Conservation (phyloP, 2,329 filamentous ascomycete genomes). For the Ophiostoma sp. region DNA sequence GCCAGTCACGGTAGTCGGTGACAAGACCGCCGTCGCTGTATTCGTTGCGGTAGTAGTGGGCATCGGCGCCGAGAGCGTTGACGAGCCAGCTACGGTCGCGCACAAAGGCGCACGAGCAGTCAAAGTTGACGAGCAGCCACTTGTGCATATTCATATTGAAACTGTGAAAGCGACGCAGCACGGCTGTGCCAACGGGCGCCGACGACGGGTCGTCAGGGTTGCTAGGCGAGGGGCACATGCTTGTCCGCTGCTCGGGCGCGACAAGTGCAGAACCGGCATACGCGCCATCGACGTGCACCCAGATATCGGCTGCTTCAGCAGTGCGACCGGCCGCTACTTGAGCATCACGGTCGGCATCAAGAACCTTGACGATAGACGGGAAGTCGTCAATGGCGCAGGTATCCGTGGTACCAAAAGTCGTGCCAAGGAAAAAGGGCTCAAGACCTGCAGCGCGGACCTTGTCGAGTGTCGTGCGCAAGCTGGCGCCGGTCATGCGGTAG, state of each 20-base stretch:
- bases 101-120: slow-evolving; percentile 75
- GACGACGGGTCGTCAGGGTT: slow-evolving; percentile 12
- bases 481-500: slow-evolving; percentile 63
- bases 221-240: slow-evolving; percentile 16
- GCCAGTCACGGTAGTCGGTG: slow-evolving; percentile 95
- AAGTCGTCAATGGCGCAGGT: slow-evolving; percentile 87
- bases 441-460: slow-evolving; percentile 63
- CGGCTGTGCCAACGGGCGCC: slow-evolving; percentile 36
- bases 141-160: slow-evolving; percentile 98
- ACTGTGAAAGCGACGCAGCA: slow-evolving; percentile 69
- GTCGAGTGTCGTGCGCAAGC: slow-evolving; percentile 57
- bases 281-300: slow-evolving; percentile 91
- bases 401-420: slow-evolving; percentile 78
- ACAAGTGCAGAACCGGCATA: slow-evolving; percentile 84
- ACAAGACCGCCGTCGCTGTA: slow-evolving; percentile 78
- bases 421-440: slow-evolving; percentile 79
- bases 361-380: slow-evolving; percentile 53
- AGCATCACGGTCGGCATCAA: slow-evolving; percentile 33
- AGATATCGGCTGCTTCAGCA: slow-evolving; percentile 49
- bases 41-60: slow-evolving; percentile 59
- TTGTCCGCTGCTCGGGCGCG: slow-evolving; percentile 66
- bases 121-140: slow-evolving; percentile 93
- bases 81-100: slow-evolving; percentile 70
- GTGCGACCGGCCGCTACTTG: slow-evolving; percentile 22
- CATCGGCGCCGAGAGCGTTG: slow-evolving; percentile 71